These are phyloP conservation scores for Immersiporthe knoxdaviesiana DNA, from an alignment of 2,329 filamentous ascomycete genomes.

Conservation along the genomic window DNA sequence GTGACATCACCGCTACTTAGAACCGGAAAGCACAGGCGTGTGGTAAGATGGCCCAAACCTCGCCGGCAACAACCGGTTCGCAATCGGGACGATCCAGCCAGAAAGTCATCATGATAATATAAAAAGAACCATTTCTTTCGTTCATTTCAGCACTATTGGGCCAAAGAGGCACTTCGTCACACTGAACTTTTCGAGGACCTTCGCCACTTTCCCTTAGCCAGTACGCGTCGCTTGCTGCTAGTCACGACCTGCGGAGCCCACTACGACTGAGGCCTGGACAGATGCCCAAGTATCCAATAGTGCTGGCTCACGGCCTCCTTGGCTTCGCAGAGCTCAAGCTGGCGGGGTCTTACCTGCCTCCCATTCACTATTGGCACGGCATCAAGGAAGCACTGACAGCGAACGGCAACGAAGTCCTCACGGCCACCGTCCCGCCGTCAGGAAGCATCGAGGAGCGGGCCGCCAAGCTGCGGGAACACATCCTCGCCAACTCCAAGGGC, in stretches of 20 bases:
- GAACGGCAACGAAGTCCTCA: conserved; percentile 60
- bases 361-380: conserved; percentile 67
- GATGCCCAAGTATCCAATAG: conserved; percentile 62
- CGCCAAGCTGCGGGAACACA: conserved; percentile 57
- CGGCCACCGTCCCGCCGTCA: conserved; percentile 63
- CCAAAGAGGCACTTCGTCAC: neutral
- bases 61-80: neutral
- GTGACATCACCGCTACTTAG: conserved; percentile 1
- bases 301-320: conserved; percentile 67
- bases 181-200: neutral
- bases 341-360: conserved; percentile 52
- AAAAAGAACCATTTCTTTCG: neutral
- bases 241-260: neutral
- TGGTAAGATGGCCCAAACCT: neutral
- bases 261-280: conserved; percentile 33
- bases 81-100: neutral
- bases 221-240: neutral
- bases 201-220: neutral
- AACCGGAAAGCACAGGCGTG: neutral
- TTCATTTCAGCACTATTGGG: neutral
- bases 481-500: conserved; percentile 49
- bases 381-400: conserved; percentile 61
- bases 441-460: conserved; percentile 65
- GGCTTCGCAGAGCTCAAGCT: conserved; percentile 64
- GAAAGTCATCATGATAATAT: neutral